Conservation (phyloP, 2,329 filamentous ascomycete species). For the Trichoderma sp. region DNA sequence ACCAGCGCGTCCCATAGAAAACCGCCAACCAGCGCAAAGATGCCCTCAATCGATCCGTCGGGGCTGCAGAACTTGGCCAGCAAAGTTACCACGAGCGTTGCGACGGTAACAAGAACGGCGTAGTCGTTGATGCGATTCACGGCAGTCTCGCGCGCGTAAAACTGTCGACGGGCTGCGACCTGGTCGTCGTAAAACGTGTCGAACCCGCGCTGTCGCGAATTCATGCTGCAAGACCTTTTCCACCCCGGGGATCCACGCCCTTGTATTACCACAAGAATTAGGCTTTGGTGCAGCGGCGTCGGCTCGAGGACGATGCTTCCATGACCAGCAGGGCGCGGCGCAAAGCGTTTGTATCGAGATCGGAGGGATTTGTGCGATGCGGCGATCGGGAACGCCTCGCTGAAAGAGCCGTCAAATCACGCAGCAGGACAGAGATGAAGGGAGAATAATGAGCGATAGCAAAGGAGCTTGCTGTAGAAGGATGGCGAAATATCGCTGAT, state of each 20-base stretch:
- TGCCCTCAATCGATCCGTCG: constrained; percentile 31
- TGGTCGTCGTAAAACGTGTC: constrained; percentile 37
- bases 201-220: constrained; percentile 33
- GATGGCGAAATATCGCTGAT: not conserved
- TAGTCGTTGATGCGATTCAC: constrained; percentile 36
- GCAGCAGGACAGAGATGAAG: not conserved
- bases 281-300: constrained; percentile 15
- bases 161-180: constrained; percentile 33
- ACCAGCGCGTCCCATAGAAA: constrained; percentile 62
- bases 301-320: constrained; percentile 21
- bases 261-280: constrained; percentile 8
- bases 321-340: constrained; percentile 20
- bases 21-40: constrained; percentile 33
- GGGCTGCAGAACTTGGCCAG: constrained; percentile 36
- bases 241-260: constrained; percentile 3
- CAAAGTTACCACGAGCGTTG: constrained; percentile 34
- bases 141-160: constrained; percentile 28
- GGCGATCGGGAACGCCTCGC: not conserved
- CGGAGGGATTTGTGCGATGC: not conserved
- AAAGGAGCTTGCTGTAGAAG: not conserved
- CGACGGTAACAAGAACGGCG: constrained; percentile 34
- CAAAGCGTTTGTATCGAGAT: not conserved
- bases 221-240: constrained; percentile 32
- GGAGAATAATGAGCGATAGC: not conserved
- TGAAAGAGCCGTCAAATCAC: not conserved